Base-by-base conservation (phyloP, 805 yeast genomes). In the Cyberlindnera mycetangii region DNA sequence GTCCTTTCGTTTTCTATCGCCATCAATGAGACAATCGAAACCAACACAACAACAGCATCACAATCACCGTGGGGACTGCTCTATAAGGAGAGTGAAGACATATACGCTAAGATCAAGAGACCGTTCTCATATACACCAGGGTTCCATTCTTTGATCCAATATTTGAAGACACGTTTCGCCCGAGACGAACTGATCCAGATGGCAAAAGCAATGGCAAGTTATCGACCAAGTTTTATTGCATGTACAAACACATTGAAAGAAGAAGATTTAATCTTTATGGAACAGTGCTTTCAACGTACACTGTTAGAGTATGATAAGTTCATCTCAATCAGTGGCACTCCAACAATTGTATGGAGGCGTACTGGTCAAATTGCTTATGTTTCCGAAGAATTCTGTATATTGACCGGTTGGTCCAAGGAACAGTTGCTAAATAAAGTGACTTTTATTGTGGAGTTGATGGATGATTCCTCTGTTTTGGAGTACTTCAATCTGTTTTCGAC, bases 331-430 rank as follows among this genome's bases (percentile, higher is more conserved):
- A 80, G 89, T 27, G 97, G 97, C 0, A 92, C 97, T 0, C 98
- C 98, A 2, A 89, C 97, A 0, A 77, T 92, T 18, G 92, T 89
- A 4, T 92, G 98, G 98, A 72, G 99, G 53, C 74, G 98, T 42
- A 89, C 97, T 1, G 96, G 97, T 8, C 96, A 92, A 62, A 85
- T 92, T 11, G 93, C 96, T 0, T 92, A 90, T 48, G 95, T 90
- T 3, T 95, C 95, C n/a, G 86, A 86, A 52, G 98, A 92, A 64
- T 92, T 92, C 61, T 83, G 93, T 54, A 78, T 87, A 15, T 69
- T 92, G 16, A 89, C 97, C 0, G 97, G 98, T 1, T 92, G 97
- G 97, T 68, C 81, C 7, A 75, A 76, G 54, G 84, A 80, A 25
- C 83, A 82, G 48, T 65, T 92, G 22, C 64, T 89, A 42, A 74